Conservation (phyloP, 768 basidiomycete species). For the Gelatoporia subvermispora region DNA sequence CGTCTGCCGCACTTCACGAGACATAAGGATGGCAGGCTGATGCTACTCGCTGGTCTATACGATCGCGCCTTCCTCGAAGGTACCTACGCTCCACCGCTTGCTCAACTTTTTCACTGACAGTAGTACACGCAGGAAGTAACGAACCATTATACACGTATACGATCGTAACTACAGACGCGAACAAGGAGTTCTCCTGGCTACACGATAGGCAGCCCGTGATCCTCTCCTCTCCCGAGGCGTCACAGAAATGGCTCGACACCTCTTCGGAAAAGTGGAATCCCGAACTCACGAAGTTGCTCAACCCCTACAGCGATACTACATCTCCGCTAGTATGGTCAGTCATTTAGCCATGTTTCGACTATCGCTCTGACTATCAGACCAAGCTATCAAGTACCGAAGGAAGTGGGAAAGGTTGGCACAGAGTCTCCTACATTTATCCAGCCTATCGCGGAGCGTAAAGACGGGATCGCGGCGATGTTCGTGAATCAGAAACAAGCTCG, state of each 20-base stretch:
- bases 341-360: background rate
- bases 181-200: conserved; percentile 73
- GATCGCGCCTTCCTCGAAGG: conserved; percentile 69
- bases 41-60: conserved; percentile 88
- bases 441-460: conserved; percentile 72
- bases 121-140: conserved; percentile 37
- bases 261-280: conserved; percentile 59
- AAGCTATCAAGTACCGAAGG: conserved; percentile 85
- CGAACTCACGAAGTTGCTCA: conserved; percentile 53
- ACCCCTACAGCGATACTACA: conserved; percentile 48
- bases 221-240: conserved; percentile 53
- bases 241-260: conserved; percentile 78
- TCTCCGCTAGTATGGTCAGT: conserved; percentile 66
- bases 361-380: background rate
- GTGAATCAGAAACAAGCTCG: conserved; percentile 44
- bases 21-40: conserved; percentile 53
- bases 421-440: conserved; percentile 81
- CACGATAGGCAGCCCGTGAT: conserved; percentile 90
- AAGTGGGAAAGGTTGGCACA: conserved; percentile 86
- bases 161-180: conserved; percentile 80
- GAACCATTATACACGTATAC: conserved; percentile 75
- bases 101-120: background rate
- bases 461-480: conserved; percentile 85
- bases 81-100: too few relatives aligned
- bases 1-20: conserved; percentile 82